Conservation (phyloP, 495 filamentous ascomycete genomes). For the Pyrenula massariospora region DNA sequence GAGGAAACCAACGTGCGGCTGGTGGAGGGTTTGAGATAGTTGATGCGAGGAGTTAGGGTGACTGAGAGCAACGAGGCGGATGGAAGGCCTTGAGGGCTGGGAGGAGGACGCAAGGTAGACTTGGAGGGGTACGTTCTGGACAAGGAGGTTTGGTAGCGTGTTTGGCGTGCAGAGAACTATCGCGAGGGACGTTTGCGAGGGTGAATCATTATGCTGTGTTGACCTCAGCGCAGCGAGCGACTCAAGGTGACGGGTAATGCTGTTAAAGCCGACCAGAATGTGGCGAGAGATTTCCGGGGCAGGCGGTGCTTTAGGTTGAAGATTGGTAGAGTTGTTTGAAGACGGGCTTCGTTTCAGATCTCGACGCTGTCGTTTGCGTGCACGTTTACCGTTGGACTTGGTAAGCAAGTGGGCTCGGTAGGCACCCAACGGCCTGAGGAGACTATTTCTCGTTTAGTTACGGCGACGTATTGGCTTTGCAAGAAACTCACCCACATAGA, state of each 20-base stretch:
- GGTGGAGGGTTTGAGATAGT: slow-evolving; percentile 35
- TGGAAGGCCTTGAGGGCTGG: slow-evolving; percentile 18
- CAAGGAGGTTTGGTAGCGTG: slow-evolving; percentile 34
- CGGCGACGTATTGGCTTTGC: no score
- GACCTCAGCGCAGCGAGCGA: slow-evolving; percentile 13
- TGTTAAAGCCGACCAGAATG: slow-evolving; percentile 47
- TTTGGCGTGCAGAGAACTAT: slow-evolving; percentile 5
- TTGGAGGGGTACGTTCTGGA: slow-evolving; percentile 49
- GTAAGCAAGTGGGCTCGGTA: slow-evolving; percentile 32
- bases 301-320: slow-evolving; percentile 13
- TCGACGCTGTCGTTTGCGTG: slow-evolving; percentile 16
- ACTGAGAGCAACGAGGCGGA: slow-evolving; percentile 39
- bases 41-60: slow-evolving; percentile 37
- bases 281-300: slow-evolving; percentile 34
- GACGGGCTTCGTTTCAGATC: slow-evolving; percentile 1
- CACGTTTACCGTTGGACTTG: slow-evolving; percentile 41
- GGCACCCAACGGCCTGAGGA: slow-evolving; percentile 43
- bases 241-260: slow-evolving; percentile 42
- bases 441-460: no score
- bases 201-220: not conserved
- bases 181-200: slow-evolving; percentile 23
- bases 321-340: slow-evolving; percentile 1
- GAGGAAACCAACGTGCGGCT: slow-evolving; percentile 47
- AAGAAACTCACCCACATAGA: slow-evolving; percentile 18
- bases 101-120: slow-evolving; percentile 36